phyloP scores from a whole-genome alignment of 2,329 filamentous ascomycete species.

The Simplicillium sp. region DNA sequence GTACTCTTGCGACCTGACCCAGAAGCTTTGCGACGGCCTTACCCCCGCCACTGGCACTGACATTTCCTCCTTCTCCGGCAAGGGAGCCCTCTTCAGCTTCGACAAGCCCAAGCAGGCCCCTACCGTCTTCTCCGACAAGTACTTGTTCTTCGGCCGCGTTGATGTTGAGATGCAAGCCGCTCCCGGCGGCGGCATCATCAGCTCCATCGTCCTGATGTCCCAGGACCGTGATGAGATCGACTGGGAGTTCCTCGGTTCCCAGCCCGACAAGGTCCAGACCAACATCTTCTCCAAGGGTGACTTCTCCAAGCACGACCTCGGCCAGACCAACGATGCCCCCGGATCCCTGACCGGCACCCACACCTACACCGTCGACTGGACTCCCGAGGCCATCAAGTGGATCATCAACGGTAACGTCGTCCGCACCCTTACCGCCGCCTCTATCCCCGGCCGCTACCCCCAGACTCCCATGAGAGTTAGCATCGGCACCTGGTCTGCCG shows the following conservation, averaged over 20 bases:
- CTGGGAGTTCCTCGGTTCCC: conserved; percentile 87
- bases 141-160: conserved; percentile 93
- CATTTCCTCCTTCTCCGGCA: conserved; percentile 32
- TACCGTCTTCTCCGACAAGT: conserved; percentile 70
- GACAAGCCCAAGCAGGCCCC: conserved; percentile 54
- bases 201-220: conserved; percentile 80
- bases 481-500: conserved; percentile 59
- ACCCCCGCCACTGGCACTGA: conserved; percentile 34
- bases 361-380: conserved; percentile 64
- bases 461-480: conserved; percentile 68
- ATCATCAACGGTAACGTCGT: conserved; percentile 51
- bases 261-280: conserved; percentile 66
- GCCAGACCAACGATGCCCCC: conserved; percentile 48
- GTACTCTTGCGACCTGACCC: conserved; percentile 62
- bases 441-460: conserved; percentile 46
- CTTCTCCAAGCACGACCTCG: conserved; percentile 61
- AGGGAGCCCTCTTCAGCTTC: conserved; percentile 57
- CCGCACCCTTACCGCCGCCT: conserved; percentile 53
- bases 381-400: conserved; percentile 53
- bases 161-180: conserved; percentile 72
- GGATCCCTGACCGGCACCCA: conserved; percentile 51
- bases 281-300: conserved; percentile 79
- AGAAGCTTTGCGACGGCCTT: conserved; percentile 54
- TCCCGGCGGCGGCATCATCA: conserved; percentile 77
- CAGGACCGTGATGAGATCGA: conserved; percentile 89